phyloP scores from a whole-genome alignment of 148 eudicot species.

The Diospyros lotus region DNA sequence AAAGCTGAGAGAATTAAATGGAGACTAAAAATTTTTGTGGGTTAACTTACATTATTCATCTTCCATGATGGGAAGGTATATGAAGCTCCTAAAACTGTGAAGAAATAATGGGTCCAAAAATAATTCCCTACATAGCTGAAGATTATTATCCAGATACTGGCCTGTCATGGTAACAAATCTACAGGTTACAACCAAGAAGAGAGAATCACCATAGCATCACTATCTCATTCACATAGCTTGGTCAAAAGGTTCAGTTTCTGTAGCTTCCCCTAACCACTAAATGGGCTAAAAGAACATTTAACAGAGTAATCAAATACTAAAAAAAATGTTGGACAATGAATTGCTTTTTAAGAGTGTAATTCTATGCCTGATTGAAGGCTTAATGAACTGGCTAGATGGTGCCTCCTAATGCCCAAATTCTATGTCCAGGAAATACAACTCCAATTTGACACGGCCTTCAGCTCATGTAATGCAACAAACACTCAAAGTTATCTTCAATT shows the following conservation, averaged over 20 bases:
- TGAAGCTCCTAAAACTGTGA: constrained; percentile 96
- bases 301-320: not conserved
- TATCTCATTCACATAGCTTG: not conserved
- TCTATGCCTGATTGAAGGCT: not conserved
- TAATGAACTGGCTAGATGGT: not conserved
- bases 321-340: not conserved
- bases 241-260: not conserved
- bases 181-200: constrained; percentile 16
- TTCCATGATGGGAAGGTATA: constrained; percentile 97
- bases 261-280: not conserved
- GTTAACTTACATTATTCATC: constrained; percentile 84
- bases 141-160: constrained; percentile 82
- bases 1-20: not conserved
- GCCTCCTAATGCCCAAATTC: not conserved
- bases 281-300: constrained; percentile 6
- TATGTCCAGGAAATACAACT: not conserved
- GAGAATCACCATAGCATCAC: not conserved
- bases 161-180: constrained; percentile 44
- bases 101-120: constrained; percentile 99
- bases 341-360: not conserved
- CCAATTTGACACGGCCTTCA: not conserved
- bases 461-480: not conserved
- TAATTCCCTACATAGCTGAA: constrained; percentile 99
- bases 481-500: not conserved
- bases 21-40: not conserved